Conservation (phyloP, 306 rosid species). For the Astragalus glycyphyllos region DNA sequence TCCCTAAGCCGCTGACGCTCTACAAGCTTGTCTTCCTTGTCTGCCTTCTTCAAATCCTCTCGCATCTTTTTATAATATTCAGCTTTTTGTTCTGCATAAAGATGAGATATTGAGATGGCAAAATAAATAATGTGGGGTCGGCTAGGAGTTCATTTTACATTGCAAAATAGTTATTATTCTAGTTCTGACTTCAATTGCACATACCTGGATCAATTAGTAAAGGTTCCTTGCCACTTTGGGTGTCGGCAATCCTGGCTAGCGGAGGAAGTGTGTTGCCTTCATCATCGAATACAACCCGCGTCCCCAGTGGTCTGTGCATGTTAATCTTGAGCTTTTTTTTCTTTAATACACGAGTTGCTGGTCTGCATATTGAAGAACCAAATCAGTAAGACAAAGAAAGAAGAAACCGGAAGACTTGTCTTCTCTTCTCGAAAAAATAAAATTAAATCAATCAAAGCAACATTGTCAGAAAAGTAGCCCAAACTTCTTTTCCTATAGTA, state of each 20-base stretch:
- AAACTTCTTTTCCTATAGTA: not conserved
- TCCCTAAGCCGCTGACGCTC: conserved; percentile 74
- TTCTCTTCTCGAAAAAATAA: conserved; percentile 1
- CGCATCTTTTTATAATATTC: conserved; percentile 75
- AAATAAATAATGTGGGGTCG: not conserved
- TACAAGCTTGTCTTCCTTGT: conserved; percentile 76
- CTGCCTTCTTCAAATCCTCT: conserved; percentile 74
- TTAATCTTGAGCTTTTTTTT: conserved; percentile 90
- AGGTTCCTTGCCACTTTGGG: conserved; percentile 47
- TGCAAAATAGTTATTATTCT: not conserved
- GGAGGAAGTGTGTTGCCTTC: conserved; percentile 83
- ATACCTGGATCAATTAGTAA: conserved; percentile 71
- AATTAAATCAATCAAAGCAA: conserved; percentile 14
- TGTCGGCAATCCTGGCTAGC: conserved; percentile 74
- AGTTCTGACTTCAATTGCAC: conserved; percentile 26
- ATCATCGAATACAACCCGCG: conserved; percentile 84
- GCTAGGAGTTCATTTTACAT: not conserved
- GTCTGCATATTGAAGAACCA: conserved; percentile 51
- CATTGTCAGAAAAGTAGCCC: not conserved
- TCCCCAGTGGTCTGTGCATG: conserved; percentile 76
- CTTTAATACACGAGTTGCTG: conserved; percentile 63
- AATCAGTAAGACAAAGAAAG: conserved; percentile 3
- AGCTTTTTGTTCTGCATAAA: conserved; percentile 64
- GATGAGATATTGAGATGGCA: conserved; percentile 15
- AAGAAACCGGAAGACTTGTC: conserved; percentile 17